A percentile compares a stretch with the other conserved stretches of the same genome.
Conservation (phyloP, 176 grass and related monocot species). For the Avena insularis region DNA sequence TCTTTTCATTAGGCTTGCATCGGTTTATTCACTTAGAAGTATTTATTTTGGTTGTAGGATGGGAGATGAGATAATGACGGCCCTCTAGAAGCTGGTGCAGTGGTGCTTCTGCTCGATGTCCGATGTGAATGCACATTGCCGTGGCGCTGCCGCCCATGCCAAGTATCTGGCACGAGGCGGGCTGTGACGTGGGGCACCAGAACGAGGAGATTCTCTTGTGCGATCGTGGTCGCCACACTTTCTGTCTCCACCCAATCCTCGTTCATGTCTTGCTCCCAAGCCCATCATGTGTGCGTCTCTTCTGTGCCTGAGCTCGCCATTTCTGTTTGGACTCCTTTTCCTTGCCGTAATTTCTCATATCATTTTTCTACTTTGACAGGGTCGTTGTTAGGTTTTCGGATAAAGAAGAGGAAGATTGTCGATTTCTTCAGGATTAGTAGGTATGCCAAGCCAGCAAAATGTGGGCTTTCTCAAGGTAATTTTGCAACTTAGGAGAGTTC, state of each 20-base stretch:
- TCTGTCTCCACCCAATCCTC: slow-evolving; percentile 75
- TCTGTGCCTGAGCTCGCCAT: neutral
- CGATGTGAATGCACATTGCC: no score
- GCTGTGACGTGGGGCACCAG: no score
- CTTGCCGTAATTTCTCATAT: slow-evolving; percentile 10
- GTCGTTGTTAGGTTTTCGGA: slow-evolving; percentile 56
- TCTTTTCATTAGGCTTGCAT: no score
- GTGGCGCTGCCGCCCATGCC: no score
- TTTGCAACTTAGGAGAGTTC: neutral
- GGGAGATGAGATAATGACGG: no score
- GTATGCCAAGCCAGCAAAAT: slow-evolving; percentile 35
- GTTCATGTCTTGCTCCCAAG: slow-evolving; percentile 58
- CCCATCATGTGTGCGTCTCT: slow-evolving; percentile 52
- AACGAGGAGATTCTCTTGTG: slow-evolving; percentile 46
- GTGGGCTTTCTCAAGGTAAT: slow-evolving; percentile 62
- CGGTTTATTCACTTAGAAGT: no score
- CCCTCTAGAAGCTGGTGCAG: no score
- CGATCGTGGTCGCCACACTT: slow-evolving; percentile 69
- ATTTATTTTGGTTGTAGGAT: no score
- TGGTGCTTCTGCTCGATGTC: no score
- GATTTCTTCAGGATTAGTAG: slow-evolving; percentile 52
- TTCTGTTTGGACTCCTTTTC: neutral
- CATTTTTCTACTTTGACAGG: neutral
- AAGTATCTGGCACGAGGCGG: no score
- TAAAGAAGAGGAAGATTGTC: slow-evolving; percentile 76